Percentiles rank a stretch among this genome's conserved stretches.
These are phyloP conservation scores for Boechera stricta DNA, from an alignment of 345 rosid genomes.

Conservation along the genomic window DNA sequence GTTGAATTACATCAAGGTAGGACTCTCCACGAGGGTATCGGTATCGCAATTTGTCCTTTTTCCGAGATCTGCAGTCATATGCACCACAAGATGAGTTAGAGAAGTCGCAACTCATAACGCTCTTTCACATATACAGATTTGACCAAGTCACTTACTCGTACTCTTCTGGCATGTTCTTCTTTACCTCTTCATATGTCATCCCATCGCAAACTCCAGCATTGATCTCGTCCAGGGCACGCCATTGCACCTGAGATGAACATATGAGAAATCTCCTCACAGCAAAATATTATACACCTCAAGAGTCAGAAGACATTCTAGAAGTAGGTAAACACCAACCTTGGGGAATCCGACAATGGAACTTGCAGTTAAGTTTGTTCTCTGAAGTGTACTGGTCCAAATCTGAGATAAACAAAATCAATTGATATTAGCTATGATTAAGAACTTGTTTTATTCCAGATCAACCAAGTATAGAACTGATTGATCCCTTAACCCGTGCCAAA, in stretches of 20 bases:
- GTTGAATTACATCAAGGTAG: slow-evolving; percentile 97
- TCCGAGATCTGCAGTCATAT: slow-evolving; percentile 63
- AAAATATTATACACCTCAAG: slow-evolving; percentile 9
- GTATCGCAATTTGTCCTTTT: slow-evolving; percentile 91
- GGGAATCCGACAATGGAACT: slow-evolving; percentile 90
- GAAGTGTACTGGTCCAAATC: slow-evolving; percentile 99
- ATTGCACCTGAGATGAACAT: slow-evolving; percentile 74
- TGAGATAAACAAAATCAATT: slow-evolving; percentile 36
- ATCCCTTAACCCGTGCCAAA: background rate
- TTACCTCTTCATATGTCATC: slow-evolving; percentile 96
- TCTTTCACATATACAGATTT: slow-evolving; percentile 13
- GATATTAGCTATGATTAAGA: slow-evolving; percentile 6
- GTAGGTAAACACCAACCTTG: slow-evolving; percentile 59
- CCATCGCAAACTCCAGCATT: slow-evolving; percentile 99
- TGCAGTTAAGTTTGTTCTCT: slow-evolving; percentile 88
- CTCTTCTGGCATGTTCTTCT: slow-evolving; percentile 95
- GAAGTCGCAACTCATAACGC: background rate
- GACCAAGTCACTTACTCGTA: slow-evolving; percentile 68
- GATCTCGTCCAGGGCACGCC: slow-evolving; percentile 99
- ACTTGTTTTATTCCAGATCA: slow-evolving; percentile 9
- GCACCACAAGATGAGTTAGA: slow-evolving; percentile 33
- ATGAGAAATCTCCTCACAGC: slow-evolving; percentile 4
- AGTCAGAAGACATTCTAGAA: background rate
- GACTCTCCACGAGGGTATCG: slow-evolving; percentile 99
- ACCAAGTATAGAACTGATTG: slow-evolving; percentile 13